phyloP scores from a whole-genome alignment of 352 stramenopile genomes.

The Phytophthora boehmeriae region DNA sequence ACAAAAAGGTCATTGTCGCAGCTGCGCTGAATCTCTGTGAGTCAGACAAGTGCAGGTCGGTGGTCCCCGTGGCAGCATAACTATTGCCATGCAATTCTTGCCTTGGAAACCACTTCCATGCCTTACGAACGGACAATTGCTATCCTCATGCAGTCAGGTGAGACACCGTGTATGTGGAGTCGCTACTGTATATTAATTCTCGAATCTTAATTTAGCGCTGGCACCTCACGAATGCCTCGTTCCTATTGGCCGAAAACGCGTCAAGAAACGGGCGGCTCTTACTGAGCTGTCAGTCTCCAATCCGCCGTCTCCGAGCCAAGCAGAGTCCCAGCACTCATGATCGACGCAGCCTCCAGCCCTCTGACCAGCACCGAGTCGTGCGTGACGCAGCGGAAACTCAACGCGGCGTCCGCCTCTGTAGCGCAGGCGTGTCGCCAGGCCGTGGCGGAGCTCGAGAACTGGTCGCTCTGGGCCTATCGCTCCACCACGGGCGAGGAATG shows the following conservation, averaged over 20 bases:
- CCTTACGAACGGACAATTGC: no score
- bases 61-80: not conserved
- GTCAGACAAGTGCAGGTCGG: no score
- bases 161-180: no score
- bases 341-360: not conserved
- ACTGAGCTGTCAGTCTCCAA: not conserved
- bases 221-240: not conserved
- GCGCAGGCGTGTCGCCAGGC: constrained; percentile 68
- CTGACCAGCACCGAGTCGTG: not conserved
- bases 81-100: not conserved
- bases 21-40: not conserved
- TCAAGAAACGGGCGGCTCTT: not conserved
- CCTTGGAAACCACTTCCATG: not conserved
- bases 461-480: constrained; percentile 81
- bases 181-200: not conserved
- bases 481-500: constrained; percentile 81
- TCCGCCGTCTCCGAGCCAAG: not conserved
- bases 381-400: constrained; percentile 25
- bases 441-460: constrained; percentile 75
- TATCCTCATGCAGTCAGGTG: no score
- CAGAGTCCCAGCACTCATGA: not conserved
- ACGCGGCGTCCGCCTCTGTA: constrained; percentile 34
- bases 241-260: not conserved
- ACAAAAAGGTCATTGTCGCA: not conserved
- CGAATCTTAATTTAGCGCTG: not conserved